Percentiles rank a stretch among this genome's conserved stretches.
Conservation (phyloP, 495 filamentous ascomycete species). For the Glutinoglossum americanum region DNA sequence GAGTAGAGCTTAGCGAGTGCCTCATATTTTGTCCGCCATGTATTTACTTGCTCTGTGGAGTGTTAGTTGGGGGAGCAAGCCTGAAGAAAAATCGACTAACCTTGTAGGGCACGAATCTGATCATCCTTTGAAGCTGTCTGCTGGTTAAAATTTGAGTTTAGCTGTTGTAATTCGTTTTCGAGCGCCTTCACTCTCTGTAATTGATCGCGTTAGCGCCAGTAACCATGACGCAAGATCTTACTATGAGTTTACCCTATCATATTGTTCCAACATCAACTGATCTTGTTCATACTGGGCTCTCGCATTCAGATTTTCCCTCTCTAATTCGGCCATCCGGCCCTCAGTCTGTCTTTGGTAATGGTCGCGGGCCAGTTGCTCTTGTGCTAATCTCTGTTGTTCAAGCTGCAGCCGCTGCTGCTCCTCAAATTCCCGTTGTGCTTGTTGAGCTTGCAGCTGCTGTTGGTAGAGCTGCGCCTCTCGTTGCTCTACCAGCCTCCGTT, state of each 20-base stretch:
- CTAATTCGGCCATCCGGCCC: conserved; percentile 78
- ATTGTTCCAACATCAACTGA: conserved; percentile 90
- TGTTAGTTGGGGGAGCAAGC: conserved; percentile 3
- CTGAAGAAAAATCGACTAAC: neutral
- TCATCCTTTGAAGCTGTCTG: conserved; percentile 81
- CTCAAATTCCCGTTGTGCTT: conserved; percentile 81
- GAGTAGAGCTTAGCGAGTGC: conserved; percentile 91
- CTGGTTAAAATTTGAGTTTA: conserved; percentile 65
- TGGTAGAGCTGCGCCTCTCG: conserved; percentile 53
- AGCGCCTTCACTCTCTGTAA: conserved; percentile 65
- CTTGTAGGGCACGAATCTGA: conserved; percentile 68
- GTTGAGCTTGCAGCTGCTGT: conserved; percentile 58
- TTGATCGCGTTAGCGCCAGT: neutral
- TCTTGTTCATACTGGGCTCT: conserved; percentile 91
- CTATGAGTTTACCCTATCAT: conserved; percentile 28
- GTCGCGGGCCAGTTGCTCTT: conserved; percentile 69
- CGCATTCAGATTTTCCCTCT: conserved; percentile 85
- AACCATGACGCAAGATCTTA: neutral
- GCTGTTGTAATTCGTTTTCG: conserved; percentile 64
- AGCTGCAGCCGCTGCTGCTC: conserved; percentile 76
- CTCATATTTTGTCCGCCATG: conserved; percentile 93
- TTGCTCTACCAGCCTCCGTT: conserved; percentile 65
- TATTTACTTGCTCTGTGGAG: conserved; percentile 61
- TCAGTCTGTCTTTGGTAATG: conserved; percentile 84
- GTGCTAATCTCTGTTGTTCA: conserved; percentile 76